Conservation (phyloP, 2,329 filamentous ascomycete species). For the Diaporthe citriasiana region DNA sequence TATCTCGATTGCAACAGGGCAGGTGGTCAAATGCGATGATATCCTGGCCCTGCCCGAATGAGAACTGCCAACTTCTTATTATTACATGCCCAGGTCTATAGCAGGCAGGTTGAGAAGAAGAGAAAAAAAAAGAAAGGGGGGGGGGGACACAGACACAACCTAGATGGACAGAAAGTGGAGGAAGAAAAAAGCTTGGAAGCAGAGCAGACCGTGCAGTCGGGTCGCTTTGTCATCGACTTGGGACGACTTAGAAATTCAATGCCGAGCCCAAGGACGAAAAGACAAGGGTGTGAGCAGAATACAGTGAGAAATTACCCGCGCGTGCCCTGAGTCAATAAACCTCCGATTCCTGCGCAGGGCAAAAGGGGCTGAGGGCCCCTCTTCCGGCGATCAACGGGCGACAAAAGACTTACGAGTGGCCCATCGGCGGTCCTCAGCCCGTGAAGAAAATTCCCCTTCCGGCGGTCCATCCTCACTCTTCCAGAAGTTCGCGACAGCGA, state of each 20-base stretch:
- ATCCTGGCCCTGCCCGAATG: conserved; percentile 54
- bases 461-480: background rate
- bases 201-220: background rate
- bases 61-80: background rate
- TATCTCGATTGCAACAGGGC: conserved; percentile 68
- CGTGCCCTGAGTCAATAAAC: background rate
- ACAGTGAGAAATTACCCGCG: conserved; percentile 8
- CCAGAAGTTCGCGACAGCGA: background rate
- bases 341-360: background rate
- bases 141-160: too few relatives aligned
- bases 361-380: conserved; percentile 28
- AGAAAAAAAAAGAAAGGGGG: too few relatives aligned
- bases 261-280: background rate
- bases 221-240: conserved; percentile 23
- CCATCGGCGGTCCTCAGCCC: background rate
- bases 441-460: background rate
- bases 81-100: background rate
- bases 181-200: conserved; percentile 20
- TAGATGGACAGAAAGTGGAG: conserved; percentile 1
- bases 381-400: background rate
- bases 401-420: background rate
- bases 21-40: conserved; percentile 69
- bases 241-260: conserved; percentile 26
- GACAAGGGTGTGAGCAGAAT: conserved; percentile 8
- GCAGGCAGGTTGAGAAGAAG: too few relatives aligned